Evolutionary conservation across 176 grass and related monocot genomes (phyloP), one percentile per base, ranked within the genome.

Genomic region (Luzula sylvatica): DNA sequence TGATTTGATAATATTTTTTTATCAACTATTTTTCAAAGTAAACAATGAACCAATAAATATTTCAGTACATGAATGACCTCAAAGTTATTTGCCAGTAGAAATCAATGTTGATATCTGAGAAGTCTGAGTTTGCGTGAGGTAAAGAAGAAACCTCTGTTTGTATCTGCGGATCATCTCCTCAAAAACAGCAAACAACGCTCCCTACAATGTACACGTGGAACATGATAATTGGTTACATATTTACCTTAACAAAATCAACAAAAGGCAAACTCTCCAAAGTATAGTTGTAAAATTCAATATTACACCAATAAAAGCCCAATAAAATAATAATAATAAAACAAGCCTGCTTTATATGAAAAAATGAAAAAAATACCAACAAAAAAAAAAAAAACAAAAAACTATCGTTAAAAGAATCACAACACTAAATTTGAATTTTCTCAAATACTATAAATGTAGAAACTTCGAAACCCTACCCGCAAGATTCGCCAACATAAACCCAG

Each of bases 401-500:
- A 53, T n/a, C 21, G 13, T 22, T 65, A 38, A 53, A 55, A 46
- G 52, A 72, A 48, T 50, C 25, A 51, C 27, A 16, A 54, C 13
- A 64, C 29, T 45, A 53, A 12, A 12, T 43, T 11, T 48, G 16
- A 40, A 22, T 27, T 29, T 27, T 38, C 16, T 27, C 51, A 46
- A 46, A 17, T 28, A 46, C 75, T 90, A 90, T 28, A 89, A 73
- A 28, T 85, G 85, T 48, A 90, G 30, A 68, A 76, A 90, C 20
- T 46, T 63, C 8, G 81, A 87, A 52, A 98, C 35, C 4, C 85
- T 77, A 26, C 82, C 78, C 11, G 85, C 72, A 43, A 98, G 54
- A 29, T 80, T 98, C 22, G 92, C 92, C 23, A 98, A 82, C 13
- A 98, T 77, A 42, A 98, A 98, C 39, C 92, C 92, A 58, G 81